Conservation (phyloP, 208 protist genomes). For the Leishmania guyanensis region DNA sequence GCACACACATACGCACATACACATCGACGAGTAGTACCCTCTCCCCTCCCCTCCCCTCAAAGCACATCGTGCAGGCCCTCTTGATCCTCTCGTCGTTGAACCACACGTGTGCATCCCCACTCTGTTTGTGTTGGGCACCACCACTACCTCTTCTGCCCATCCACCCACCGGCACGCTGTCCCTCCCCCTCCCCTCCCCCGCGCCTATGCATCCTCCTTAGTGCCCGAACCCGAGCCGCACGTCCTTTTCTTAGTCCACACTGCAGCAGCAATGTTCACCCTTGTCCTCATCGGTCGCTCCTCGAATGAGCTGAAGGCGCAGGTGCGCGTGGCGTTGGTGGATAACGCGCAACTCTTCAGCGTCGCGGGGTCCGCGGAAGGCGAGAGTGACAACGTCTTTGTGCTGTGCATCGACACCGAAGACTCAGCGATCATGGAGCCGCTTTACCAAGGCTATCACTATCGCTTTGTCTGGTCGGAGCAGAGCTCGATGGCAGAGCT, state of each 20-base stretch:
- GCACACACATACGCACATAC: constrained; percentile 4
- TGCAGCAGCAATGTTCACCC: constrained; percentile 19
- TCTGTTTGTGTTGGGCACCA: neutral
- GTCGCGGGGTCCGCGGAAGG: neutral
- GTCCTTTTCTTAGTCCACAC: neutral
- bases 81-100: neutral
- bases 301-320: constrained; percentile 30
- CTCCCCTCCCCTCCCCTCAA: neutral
- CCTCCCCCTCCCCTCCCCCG: neutral
- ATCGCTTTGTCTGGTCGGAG: constrained; percentile 55
- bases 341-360: constrained; percentile 17
- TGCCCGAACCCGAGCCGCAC: neutral
- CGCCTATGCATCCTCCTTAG: neutral
- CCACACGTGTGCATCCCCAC: neutral
- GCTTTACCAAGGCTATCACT: constrained; percentile 46
- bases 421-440: constrained; percentile 40
- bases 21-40: neutral
- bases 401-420: constrained; percentile 51
- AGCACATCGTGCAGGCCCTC: neutral
- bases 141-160: neutral
- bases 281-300: constrained; percentile 44
- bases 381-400: constrained; percentile 24
- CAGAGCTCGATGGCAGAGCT: constrained; percentile 52
- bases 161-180: neutral
- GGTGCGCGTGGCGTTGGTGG: constrained; percentile 32